phyloP scores from a whole-genome alignment of 495 filamentous ascomycete species.

The Podospora comata region DNA sequence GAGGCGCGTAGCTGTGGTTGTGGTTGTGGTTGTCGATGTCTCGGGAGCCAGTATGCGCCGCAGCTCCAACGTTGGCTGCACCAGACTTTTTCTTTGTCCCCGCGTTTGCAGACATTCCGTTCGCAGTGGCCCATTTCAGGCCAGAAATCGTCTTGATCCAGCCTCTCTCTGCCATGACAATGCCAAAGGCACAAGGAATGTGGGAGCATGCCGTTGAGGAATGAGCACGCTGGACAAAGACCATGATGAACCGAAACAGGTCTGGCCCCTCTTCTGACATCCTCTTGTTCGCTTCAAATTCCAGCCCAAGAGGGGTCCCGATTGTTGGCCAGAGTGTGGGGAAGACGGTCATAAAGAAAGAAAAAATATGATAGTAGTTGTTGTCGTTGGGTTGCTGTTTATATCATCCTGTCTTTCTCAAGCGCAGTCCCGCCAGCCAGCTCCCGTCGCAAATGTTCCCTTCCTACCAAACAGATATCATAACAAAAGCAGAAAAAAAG shows the following conservation, averaged over 20 bases:
- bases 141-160: conserved; percentile 12
- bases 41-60: conserved; percentile 42
- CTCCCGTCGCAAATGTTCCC: conserved; percentile 3
- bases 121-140: conserved; percentile 25
- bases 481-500: conserved; percentile 15
- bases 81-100: conserved; percentile 29
- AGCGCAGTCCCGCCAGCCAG: conserved; percentile 16
- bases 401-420: conserved; percentile 14
- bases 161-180: conserved; percentile 26
- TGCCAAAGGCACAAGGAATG: conserved; percentile 27
- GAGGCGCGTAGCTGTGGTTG: not conserved
- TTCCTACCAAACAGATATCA: conserved; percentile 13
- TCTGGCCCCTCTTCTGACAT: conserved; percentile 15
- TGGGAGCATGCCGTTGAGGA: conserved; percentile 5
- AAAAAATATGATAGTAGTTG: not conserved
- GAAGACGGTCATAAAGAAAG: not conserved
- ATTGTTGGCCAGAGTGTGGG: not conserved
- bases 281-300: conserved; percentile 14
- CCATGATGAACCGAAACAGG: conserved; percentile 41
- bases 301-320: not conserved
- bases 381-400: conserved; percentile 5
- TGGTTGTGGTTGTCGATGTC: conserved; percentile 27
- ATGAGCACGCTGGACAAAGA: conserved; percentile 35
- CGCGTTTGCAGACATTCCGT: conserved; percentile 42
- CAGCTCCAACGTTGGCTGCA: conserved; percentile 14